A percentile compares a stretch with the other conserved stretches of the same genome.
phyloP scores from a whole-genome alignment of 495 filamentous ascomycete genomes.

The Aspergillus hancockii region DNA sequence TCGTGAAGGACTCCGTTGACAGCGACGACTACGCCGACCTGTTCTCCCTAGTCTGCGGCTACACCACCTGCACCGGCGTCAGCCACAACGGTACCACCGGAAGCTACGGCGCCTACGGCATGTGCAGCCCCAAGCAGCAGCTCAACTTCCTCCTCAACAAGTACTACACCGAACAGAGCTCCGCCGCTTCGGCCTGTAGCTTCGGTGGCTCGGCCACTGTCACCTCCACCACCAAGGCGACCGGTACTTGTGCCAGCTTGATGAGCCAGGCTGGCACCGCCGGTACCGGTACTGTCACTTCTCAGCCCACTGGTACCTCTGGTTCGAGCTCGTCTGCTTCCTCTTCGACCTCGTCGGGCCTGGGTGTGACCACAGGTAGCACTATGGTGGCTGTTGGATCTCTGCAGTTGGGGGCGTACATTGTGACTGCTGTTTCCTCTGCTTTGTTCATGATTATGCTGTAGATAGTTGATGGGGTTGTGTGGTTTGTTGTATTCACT shows the following conservation, averaged over 20 bases:
- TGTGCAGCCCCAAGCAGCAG: conserved; percentile 78
- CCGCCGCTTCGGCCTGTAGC: conserved; percentile 63
- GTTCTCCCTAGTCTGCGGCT: conserved; percentile 74
- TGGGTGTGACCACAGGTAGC: conserved; percentile 43
- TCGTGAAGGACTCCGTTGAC: conserved; percentile 51
- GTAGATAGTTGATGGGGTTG: conserved; percentile 38
- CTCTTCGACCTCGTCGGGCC: conserved; percentile 38
- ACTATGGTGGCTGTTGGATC: conserved; percentile 58
- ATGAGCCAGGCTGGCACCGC: conserved; percentile 62
- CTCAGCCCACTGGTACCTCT: conserved; percentile 48
- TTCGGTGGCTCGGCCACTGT: conserved; percentile 69
- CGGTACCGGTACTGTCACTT: conserved; percentile 66
- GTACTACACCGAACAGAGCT: conserved; percentile 70
- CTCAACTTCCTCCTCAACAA: conserved; percentile 78
- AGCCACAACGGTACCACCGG: conserved; percentile 68
- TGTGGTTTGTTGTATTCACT: not conserved
- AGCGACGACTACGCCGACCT: conserved; percentile 59
- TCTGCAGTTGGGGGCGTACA: conserved; percentile 63
- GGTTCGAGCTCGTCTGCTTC: conserved; percentile 31
- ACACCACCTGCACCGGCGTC: conserved; percentile 70
- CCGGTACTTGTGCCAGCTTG: conserved; percentile 54
- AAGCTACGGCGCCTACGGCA: conserved; percentile 83
- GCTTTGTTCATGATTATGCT: conserved; percentile 74
- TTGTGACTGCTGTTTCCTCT: conserved; percentile 62
- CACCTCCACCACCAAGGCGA: conserved; percentile 47